Percentiles rank a stretch among this genome's conserved stretches.
Conservation (phyloP, 441 rosid species). For the Erodium moschatum region DNA sequence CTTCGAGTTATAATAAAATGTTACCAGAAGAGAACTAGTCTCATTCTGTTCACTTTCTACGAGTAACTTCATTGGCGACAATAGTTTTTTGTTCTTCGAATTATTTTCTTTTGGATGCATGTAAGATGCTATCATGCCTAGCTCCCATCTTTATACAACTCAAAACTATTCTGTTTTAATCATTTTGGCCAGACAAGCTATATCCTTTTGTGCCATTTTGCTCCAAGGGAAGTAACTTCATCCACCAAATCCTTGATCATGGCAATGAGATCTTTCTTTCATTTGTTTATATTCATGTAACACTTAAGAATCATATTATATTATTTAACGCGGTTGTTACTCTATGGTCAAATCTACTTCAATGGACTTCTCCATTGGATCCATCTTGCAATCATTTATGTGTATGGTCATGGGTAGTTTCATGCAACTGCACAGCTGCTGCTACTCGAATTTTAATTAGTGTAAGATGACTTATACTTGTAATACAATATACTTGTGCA, state of each 20-base stretch:
- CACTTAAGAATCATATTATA: not conserved
- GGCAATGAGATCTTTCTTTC: not conserved
- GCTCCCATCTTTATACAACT: no score
- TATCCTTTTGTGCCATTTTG: no score
- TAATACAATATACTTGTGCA: constrained; percentile 27
- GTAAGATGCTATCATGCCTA: no score
- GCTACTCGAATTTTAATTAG: not conserved
- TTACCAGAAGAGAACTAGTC: not conserved
- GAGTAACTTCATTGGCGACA: no score
- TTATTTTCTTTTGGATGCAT: no score
- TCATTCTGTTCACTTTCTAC: no score
- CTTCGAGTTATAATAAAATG: not conserved
- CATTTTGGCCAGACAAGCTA: no score
- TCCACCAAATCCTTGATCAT: no score
- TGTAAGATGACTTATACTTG: constrained; percentile 6
- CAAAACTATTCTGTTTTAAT: no score
- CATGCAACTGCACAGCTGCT: not conserved
- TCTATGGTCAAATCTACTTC: not conserved
- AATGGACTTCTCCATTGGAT: not conserved
- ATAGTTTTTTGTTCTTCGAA: no score
- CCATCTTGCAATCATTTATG: not conserved
- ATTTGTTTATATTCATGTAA: not conserved
- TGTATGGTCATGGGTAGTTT: not conserved
- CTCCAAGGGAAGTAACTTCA: no score
- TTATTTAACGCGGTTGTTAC: not conserved